phyloP scores from a whole-genome alignment of 805 yeast species.

The Teunomyces aglyptinius region DNA sequence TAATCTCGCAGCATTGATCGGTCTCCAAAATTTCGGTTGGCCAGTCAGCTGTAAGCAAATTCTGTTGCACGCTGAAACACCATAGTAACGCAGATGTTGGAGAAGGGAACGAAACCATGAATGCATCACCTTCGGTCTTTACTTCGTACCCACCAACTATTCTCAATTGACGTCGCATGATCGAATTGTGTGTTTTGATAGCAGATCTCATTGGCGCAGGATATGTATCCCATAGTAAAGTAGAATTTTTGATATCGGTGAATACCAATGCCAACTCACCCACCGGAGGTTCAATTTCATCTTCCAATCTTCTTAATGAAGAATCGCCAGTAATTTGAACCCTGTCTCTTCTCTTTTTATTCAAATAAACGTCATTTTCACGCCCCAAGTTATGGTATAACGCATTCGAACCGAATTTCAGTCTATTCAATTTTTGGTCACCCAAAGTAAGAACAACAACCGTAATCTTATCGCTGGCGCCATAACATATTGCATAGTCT shows the following conservation, averaged over 20 bases:
- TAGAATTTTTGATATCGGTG: constrained; percentile 95
- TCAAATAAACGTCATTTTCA: constrained; percentile 32
- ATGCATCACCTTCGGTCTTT: constrained; percentile 98
- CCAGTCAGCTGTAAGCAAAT: constrained; percentile 84
- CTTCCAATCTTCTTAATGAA: constrained; percentile 74
- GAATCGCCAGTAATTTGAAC: constrained; percentile 62
- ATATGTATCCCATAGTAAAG: constrained; percentile 87
- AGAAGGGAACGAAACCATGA: constrained; percentile 95
- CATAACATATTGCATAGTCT: constrained; percentile 92
- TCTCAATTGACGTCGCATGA: constrained; percentile 91
- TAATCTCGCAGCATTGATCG: constrained; percentile 78
- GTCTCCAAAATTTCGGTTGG: constrained; percentile 86
- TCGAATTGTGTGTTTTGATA: constrained; percentile 86
- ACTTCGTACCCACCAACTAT: constrained; percentile 97
- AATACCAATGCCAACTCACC: constrained; percentile 95
- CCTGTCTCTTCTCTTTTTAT: constrained; percentile 47
- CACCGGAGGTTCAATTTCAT: constrained; percentile 91
- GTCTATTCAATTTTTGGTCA: constrained; percentile 40
- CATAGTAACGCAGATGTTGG: constrained; percentile 87
- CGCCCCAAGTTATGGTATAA: constrained; percentile 40
- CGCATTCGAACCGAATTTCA: constrained; percentile 25
- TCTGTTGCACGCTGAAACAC: constrained; percentile 92
- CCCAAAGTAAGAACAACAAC: constrained; percentile 77
- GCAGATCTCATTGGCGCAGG: constrained; percentile 97
- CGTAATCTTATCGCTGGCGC: constrained; percentile 73